Evolutionary conservation across 1,139 yeast species (phyloP), one percentile per base, ranked within the genome.

Genomic region (Chernovozyma sophiae-reginae): DNA sequence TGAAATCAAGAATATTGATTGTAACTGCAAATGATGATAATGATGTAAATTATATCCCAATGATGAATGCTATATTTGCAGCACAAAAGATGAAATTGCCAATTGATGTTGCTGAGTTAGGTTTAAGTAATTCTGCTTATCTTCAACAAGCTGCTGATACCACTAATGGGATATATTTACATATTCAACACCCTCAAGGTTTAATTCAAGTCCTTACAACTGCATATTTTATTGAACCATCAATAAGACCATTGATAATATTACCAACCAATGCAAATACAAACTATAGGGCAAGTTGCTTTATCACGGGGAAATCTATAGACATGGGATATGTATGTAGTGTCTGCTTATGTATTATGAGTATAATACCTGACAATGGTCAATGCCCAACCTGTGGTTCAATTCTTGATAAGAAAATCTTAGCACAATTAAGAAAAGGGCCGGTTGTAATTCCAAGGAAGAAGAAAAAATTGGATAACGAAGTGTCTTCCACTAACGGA

Each of bases 111-210:
- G 90, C 94, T 42, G 89, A 90, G 54, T 65, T 94, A 33, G 92
- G 92, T 2, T 67, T 69, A 13, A 76, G 49, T 30, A 62, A 81
- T 46, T 82, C 95, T 2, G 85, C 95, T 1, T 90, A 89, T 52
- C 61, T 94, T 40, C 98, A 94, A 54, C 98, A 94, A 56, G 97
- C 98, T 0, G 77, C 95, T 0, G 98, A 94, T 62, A 92, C 96
- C 12, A 92, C 98, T 0, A 78, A 81, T 45, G 99, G 99, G 3
- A 81, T 89, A 1, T 94, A 90, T 53, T 68, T 90, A 46, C 82
- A 77, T 43, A 73, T 90, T 22, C 74, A 74, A n/a, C 77, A 82
- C 38, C 86, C 94, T 1, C 65, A 71, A 34, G 97, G 96, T 0
- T 64, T 92, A 32, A 76, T 90, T 3, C 97, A 90, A 53, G 65